Conservation (phyloP, 805 yeast genomes). For the Saturnispora mendoncae region DNA sequence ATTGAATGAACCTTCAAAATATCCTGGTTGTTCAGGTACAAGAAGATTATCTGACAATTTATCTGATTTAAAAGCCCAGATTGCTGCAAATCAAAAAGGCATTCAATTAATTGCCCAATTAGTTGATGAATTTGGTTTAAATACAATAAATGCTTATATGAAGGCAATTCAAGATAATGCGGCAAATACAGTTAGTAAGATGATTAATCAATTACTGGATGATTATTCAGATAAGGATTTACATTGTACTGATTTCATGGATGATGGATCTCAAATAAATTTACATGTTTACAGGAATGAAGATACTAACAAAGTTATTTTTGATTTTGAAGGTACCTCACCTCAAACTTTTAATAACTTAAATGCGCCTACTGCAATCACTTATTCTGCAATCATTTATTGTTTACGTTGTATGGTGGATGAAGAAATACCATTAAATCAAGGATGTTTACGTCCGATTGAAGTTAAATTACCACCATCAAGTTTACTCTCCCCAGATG, state of each 20-base stretch:
- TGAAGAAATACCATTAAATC: conserved; percentile 85
- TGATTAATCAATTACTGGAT: conserved; percentile 37
- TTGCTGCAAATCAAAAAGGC: conserved; percentile 85
- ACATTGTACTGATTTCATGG: conserved; percentile 59
- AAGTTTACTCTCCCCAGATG: conserved; percentile 62
- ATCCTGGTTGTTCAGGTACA: conserved; percentile 85
- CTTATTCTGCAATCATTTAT: conserved; percentile 81
- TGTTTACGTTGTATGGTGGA: conserved; percentile 78
- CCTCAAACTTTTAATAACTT: conserved; percentile 83
- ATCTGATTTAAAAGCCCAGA: conserved; percentile 76
- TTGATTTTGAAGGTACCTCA: conserved; percentile 83
- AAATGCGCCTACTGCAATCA: conserved; percentile 88
- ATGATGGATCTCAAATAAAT: conserved; percentile 65
- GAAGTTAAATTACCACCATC: conserved; percentile 54
- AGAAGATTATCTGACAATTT: conserved; percentile 76
- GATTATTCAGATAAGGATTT: conserved; percentile 35
- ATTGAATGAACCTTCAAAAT: conserved; percentile 65
- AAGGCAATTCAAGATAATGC: conserved; percentile 75
- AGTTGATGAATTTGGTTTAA: conserved; percentile 52
- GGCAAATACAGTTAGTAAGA: conserved; percentile 53
- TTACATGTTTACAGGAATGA: conserved; percentile 41
- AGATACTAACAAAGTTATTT: conserved; percentile 47
- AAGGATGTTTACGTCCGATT: conserved; percentile 83
- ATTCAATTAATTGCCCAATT: conserved; percentile 53
- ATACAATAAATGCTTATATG: conserved; percentile 65